phyloP scores from a whole-genome alignment of 331 rosid genomes.

The Spiraea crenata region DNA sequence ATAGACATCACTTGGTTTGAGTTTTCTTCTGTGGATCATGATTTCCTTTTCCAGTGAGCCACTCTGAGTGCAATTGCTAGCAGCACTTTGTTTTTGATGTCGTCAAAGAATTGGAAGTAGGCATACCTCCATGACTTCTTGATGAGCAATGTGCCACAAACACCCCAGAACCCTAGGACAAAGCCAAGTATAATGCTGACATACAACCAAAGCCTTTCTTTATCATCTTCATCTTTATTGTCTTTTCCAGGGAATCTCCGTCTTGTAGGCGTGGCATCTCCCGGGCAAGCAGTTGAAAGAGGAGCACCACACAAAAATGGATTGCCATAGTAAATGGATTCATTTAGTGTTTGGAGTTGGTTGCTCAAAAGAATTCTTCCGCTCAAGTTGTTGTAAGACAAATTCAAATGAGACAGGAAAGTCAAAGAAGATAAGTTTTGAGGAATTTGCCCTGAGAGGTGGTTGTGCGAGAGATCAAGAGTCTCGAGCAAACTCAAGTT shows the following conservation, averaged over 20 bases:
- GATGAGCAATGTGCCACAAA: neutral
- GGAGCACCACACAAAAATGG: neutral
- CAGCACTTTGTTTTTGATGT: too few species aligned
- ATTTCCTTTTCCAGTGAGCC: too few species aligned
- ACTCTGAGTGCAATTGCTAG: too few species aligned
- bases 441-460: neutral
- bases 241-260: too few species aligned
- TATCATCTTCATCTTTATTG: neutral
- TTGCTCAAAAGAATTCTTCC: neutral
- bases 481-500: neutral
- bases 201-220: neutral
- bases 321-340: constrained; percentile 7
- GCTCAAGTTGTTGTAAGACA: neutral
- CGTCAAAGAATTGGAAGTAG: too few species aligned
- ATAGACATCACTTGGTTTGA: too few species aligned
- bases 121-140: neutral
- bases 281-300: neutral
- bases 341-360: neutral
- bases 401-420: neutral
- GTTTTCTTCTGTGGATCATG: too few species aligned
- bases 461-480: constrained; percentile 7
- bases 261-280: neutral
- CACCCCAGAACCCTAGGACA: constrained; percentile 19
- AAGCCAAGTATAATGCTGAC: constrained; percentile 5
- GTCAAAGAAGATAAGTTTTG: neutral